Evolutionary conservation across 148 eudicot species (phyloP).

Genomic region (Rhododendron molle): DNA sequence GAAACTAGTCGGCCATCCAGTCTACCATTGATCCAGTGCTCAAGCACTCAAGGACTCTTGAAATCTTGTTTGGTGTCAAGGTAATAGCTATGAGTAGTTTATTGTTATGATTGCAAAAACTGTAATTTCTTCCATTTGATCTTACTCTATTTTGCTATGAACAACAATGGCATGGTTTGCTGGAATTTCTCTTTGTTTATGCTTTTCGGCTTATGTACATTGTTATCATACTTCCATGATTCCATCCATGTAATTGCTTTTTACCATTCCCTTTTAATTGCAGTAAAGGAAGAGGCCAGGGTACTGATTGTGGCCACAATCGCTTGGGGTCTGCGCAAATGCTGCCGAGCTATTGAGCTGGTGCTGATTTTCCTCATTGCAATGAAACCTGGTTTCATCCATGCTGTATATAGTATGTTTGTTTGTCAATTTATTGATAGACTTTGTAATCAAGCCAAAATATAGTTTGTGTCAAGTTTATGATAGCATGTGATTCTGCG

Average conservation of each 20-base stretch:
- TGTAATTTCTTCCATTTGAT: not conserved
- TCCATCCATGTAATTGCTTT: not conserved
- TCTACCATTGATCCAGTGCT: not conserved
- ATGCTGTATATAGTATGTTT: slow-evolving; percentile 82
- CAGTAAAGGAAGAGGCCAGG: slow-evolving; percentile 89
- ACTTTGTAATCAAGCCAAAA: not conserved
- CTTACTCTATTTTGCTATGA: slow-evolving; percentile 4
- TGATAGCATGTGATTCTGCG: not conserved
- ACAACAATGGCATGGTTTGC: not conserved
- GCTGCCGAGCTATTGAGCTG: slow-evolving; percentile 83
- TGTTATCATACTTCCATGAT: not conserved
- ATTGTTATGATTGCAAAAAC: not conserved
- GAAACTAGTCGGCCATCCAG: not conserved
- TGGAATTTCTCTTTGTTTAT: not conserved
- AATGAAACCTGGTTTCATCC: slow-evolving; percentile 87
- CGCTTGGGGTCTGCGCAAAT: slow-evolving; percentile 96
- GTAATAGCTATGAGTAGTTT: not conserved
- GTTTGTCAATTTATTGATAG: not conserved
- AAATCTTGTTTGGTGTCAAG: not conserved
- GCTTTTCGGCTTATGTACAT: not conserved
- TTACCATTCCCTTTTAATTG: slow-evolving; percentile 18
- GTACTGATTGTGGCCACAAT: slow-evolving; percentile 95
- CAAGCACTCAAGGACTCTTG: not conserved
- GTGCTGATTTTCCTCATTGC: slow-evolving; percentile 88
- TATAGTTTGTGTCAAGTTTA: not conserved